Evolutionary conservation across 805 yeast species (phyloP), one percentile per base, ranked within the genome.

Genomic region (Teunomyces stri): DNA sequence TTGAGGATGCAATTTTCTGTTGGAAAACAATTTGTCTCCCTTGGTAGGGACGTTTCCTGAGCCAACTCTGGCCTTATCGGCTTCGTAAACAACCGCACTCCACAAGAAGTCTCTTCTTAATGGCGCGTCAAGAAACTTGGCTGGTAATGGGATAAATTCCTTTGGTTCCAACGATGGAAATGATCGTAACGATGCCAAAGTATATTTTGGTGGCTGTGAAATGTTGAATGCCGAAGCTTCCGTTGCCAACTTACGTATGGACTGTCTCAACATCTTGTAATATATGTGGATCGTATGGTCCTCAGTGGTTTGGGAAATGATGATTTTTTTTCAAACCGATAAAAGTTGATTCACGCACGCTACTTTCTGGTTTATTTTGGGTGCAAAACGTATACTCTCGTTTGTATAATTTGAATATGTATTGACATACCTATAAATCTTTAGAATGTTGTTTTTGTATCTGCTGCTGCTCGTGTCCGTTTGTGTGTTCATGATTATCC

Each of bases 111-210:
- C 99, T 66, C 96, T 82, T 69, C 99, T 84, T 49, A 89, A 65
- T 41, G 96, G 96, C 16, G 77, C 74, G 49, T 83, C 84, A 37
- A 94, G 72, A 33, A 90, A 74, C n/a, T 74, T 61, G 3, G 86
- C 65, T 31, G 94, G 87, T 33, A 91, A 82, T 13, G 97, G 94
- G 50, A 87, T 78, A 56, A 87, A 78, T 7, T 81, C 65, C 45
- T 79, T 76, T 28, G 99, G 99, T 66, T 90, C 96, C 49, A 94
- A 75, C 3, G 96, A 85, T 30, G 99, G 99, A 68, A 94, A 94
- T 27, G 84, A 65, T 50, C 97, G 80, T 45, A 89, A 66, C 1
- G 96, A 78, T 9, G 95, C 81, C 50, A 92, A 71, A 0, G 91
- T 88, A 58, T 80, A 88, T 53, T 76, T 72, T 22, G 95, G 86